These are phyloP conservation scores for Mycena amicta DNA, from an alignment of 768 basidiomycete genomes.

Conservation along the genomic window DNA sequence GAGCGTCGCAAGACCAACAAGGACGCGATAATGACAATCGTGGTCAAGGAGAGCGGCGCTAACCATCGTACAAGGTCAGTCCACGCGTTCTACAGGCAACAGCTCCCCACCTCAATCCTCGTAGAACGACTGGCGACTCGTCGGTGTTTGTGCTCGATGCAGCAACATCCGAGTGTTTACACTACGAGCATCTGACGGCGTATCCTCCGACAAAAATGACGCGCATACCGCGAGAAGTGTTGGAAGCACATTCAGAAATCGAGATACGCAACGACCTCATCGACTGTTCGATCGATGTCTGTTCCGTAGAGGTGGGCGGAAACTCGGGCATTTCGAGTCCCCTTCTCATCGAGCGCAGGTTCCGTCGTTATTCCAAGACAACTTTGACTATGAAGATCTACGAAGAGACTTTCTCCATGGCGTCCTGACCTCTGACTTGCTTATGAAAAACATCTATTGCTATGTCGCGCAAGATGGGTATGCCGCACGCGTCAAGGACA, in stretches of 20 bases:
- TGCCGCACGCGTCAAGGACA: constrained; percentile 91
- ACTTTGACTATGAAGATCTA: constrained; percentile 95
- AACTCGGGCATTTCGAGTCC: no score
- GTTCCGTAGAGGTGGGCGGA: constrained; percentile 93
- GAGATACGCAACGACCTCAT: constrained; percentile 89
- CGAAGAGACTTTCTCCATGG: constrained; percentile 93
- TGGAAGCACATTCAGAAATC: constrained; percentile 73
- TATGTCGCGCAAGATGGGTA: constrained; percentile 88
- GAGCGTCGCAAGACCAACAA: constrained; percentile 84
- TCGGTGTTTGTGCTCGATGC: constrained; percentile 80
- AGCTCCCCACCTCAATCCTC: constrained; percentile 3
- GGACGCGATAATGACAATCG: constrained; percentile 97
- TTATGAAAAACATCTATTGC: constrained; percentile 93
- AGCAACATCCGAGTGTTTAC: constrained; percentile 76
- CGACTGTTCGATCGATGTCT: constrained; percentile 89
- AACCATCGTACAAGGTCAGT: constrained; percentile 74
- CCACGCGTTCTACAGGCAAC: not conserved
- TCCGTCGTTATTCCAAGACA: constrained; percentile 95
- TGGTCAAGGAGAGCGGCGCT: constrained; percentile 77
- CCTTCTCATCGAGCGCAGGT: no score
- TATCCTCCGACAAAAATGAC: constrained; percentile 65
- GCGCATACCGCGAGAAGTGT: constrained; percentile 76
- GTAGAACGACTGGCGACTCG: constrained; percentile 71
- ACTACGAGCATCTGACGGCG: constrained; percentile 78
- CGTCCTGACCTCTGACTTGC: constrained; percentile 88